These are phyloP conservation scores for Lophiotrema nucula DNA, from an alignment of 495 filamentous ascomycete species.

Conservation along the genomic window DNA sequence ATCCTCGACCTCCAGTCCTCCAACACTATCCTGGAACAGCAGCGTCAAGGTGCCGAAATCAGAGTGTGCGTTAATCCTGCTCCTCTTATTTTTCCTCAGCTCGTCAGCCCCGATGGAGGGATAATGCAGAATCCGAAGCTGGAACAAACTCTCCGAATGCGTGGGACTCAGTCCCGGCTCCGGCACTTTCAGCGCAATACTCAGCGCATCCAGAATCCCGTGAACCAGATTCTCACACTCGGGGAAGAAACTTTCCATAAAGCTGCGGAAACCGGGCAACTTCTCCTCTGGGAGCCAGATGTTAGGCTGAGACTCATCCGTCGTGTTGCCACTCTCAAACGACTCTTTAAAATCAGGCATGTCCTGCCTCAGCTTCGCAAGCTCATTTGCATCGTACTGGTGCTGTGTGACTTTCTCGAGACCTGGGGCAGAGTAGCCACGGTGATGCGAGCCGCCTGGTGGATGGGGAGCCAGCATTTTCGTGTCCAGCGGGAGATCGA, in stretches of 20 bases:
- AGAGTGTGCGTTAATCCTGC: constrained; percentile 40
- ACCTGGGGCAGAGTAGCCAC: constrained; percentile 66
- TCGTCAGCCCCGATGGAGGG: constrained; percentile 51
- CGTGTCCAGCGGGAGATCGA: constrained; percentile 46
- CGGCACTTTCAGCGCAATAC: constrained; percentile 28
- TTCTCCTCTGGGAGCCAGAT: constrained; percentile 60
- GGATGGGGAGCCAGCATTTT: constrained; percentile 63
- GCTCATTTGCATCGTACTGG: constrained; percentile 51
- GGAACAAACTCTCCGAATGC: constrained; percentile 35
- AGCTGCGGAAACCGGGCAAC: constrained; percentile 60
- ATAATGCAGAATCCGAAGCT: constrained; percentile 66
- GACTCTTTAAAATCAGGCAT: constrained; percentile 56
- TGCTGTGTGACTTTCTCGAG: constrained; percentile 65
- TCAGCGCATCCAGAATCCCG: constrained; percentile 26
- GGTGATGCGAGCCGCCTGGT: constrained; percentile 54
- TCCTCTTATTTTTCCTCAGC: constrained; percentile 33
- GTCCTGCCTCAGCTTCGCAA: constrained; percentile 42
- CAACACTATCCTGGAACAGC: constrained; percentile 49
- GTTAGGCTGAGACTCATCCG: constrained; percentile 57
- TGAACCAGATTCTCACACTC: constrained; percentile 27
- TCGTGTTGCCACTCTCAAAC: constrained; percentile 65
- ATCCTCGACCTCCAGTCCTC: constrained; percentile 50
- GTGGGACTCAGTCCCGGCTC: constrained; percentile 14
- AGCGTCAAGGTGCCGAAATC: constrained; percentile 53
- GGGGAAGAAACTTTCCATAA: constrained; percentile 57